Base-by-base conservation (phyloP, 495 filamentous ascomycete genomes). In the Daldinia bambusicola region DNA sequence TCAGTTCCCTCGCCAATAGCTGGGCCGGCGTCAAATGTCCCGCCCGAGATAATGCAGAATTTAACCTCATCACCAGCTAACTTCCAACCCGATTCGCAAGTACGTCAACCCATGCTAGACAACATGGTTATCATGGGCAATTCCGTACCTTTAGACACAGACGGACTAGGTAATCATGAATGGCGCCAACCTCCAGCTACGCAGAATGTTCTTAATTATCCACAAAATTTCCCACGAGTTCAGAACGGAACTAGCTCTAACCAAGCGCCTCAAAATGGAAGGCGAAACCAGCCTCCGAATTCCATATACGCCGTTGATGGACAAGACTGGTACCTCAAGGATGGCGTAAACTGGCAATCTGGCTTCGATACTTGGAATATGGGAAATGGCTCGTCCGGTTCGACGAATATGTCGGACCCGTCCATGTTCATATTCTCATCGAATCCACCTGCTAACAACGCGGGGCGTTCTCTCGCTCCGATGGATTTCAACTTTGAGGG, bases 291-390 rank as follows among this genome's bases (percentile, higher is more conserved):
- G 74, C 38, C 52, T 67, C 75, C 66, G 6, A 73, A 69, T 30
- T 64, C 72, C 0, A 51, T 75, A 2, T 82, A 80, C 60, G 78
- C 77, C 12, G 78, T 83, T 45, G 83, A 85, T 59, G 81, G 83
- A 12, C 80, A 83, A 66, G 82, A 84, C 22, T 85, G 83, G 83
- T 85, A 83, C 66, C 70, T 85, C 5, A 85, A 83, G 52, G 83
- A 85, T 41, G 79, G 81, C 22, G 83, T 83, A 5, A 81, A 76
- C 48, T 85, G 83, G 83, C 82, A 84, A 37, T 78, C 82, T n/a
- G 74, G 80, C 14, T 85, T 84, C 57, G 76, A 82, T 51, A 67
- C 78, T 3, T 84, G 83, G 83, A 78, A 71, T 5, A 65, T 79
- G 59, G 69, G 68, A 14, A 64, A 58, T 36, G 48, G 51, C 0